A percentile compares a stretch with the other conserved stretches of the same genome.
Evolutionary conservation across 1,284 basidiomycete species (phyloP).

Genomic region (Inonotus obliquus): DNA sequence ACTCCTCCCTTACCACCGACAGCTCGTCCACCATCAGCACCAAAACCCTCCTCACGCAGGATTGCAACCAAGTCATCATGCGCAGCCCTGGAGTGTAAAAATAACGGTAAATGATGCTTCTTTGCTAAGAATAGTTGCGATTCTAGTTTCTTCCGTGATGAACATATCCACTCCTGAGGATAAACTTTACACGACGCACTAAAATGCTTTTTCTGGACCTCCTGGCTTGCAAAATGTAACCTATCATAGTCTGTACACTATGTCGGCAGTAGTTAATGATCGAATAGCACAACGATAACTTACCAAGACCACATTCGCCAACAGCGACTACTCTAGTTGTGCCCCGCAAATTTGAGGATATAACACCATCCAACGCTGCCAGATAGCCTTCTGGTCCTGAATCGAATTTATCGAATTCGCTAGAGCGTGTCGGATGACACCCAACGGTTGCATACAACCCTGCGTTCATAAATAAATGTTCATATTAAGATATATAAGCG

Average conservation of each 20-base stretch:
- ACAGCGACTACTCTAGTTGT: constrained; percentile 67
- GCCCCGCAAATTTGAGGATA: constrained; percentile 50
- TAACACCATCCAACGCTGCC: constrained; percentile 50
- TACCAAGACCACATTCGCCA: constrained; percentile 85
- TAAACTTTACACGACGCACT: constrained; percentile 30
- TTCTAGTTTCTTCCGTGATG: constrained; percentile 28
- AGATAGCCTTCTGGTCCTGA: constrained; percentile 67
- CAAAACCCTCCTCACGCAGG: constrained; percentile 60
- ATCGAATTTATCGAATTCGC: constrained; percentile 62
- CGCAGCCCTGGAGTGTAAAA: constrained; percentile 80
- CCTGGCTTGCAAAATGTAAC: constrained; percentile 61
- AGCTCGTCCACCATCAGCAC: constrained; percentile 48
- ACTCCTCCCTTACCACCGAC: constrained; percentile 67
- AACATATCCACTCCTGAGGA: neutral
- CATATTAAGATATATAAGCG: neutral
- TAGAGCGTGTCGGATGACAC: constrained; percentile 83
- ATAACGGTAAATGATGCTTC: constrained; percentile 73
- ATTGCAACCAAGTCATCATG: constrained; percentile 72
- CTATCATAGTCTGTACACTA: constrained; percentile 73
- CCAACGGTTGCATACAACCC: constrained; percentile 78
- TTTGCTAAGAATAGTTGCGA: constrained; percentile 68
- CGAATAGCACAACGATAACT: constrained; percentile 13
- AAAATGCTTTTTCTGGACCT: constrained; percentile 68
- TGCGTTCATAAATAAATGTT: constrained; percentile 23
- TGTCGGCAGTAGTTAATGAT: neutral